A percentile compares a stretch with the other conserved stretches of the same genome.
Evolutionary conservation across 2,329 filamentous ascomycete species (phyloP).

Genomic region (Colletotrichum salicis): DNA sequence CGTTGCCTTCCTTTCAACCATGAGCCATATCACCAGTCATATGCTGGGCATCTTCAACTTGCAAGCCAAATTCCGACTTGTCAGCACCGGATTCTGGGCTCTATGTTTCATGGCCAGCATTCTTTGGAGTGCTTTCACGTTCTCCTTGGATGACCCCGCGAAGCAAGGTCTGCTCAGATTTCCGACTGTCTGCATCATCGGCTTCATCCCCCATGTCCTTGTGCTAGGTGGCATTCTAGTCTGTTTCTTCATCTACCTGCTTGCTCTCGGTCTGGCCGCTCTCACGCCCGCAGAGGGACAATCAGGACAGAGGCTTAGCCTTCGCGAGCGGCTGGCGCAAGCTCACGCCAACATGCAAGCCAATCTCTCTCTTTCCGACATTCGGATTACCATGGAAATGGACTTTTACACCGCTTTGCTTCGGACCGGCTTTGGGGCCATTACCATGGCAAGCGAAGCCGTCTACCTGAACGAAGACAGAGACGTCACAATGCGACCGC

Average conservation of each 20-base stretch:
- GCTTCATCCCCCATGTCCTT: conserved; percentile 93
- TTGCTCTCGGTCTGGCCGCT: conserved; percentile 82
- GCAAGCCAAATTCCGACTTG: conserved; percentile 81
- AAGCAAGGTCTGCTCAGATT: conserved; percentile 81
- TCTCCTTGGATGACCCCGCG: conserved; percentile 68
- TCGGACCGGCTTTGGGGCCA: conserved; percentile 84
- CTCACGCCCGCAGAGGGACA: conserved; percentile 66
- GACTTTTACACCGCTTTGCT: conserved; percentile 95
- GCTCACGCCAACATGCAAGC: conserved; percentile 94
- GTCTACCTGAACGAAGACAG: conserved; percentile 94
- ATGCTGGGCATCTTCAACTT: conserved; percentile 82
- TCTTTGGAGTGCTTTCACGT: conserved; percentile 76
- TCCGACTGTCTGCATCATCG: conserved; percentile 93
- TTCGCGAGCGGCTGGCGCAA: conserved; percentile 70
- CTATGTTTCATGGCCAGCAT: conserved; percentile 90
- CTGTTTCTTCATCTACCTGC: conserved; percentile 79
- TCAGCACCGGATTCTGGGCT: conserved; percentile 91
- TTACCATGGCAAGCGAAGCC: conserved; percentile 94
- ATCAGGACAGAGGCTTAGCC: conserved; percentile 48
- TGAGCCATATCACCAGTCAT: conserved; percentile 90
- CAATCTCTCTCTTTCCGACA: conserved; percentile 83
- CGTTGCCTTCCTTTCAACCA: conserved; percentile 86
- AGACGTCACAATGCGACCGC: conserved; percentile 75
- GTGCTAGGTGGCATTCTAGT: conserved; percentile 81
- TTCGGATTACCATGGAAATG: conserved; percentile 85